Percentiles rank a stretch among this genome's conserved stretches.
These are phyloP conservation scores for Solioccasus polychromus DNA, from an alignment of 768 basidiomycete species.

Conservation along the genomic window DNA sequence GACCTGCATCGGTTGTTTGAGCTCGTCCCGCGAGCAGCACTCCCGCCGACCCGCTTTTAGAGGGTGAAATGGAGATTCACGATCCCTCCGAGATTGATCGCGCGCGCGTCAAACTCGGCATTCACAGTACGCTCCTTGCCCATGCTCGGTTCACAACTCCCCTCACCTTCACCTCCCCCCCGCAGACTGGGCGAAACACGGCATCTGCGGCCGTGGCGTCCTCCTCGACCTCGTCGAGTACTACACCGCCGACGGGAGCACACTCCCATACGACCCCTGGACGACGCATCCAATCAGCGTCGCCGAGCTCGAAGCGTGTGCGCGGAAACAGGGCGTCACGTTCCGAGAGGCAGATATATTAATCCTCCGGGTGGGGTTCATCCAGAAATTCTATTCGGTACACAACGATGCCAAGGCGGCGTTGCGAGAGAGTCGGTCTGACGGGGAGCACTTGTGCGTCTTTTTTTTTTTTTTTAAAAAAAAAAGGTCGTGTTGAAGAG, in stretches of 20 bases:
- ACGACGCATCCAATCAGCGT: conserved; percentile 49
- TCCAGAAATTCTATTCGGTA: conserved; percentile 47
- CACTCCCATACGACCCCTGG: conserved; percentile 66
- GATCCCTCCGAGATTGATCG: conserved; percentile 50
- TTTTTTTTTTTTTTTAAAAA: neutral
- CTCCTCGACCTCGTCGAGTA: conserved; percentile 60
- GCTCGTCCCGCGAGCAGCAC: conserved; percentile 44
- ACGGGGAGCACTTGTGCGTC: conserved; percentile 51
- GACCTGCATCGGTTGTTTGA: too few species aligned
- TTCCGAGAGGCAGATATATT: conserved; percentile 62
- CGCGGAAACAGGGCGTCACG: conserved; percentile 52
- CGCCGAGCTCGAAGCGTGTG: conserved; percentile 56
- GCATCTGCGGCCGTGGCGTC: conserved; percentile 67
- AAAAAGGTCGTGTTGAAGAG: too few species aligned
- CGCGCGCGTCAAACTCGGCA: conserved; percentile 50
- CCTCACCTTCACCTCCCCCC: too few species aligned
- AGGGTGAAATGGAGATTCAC: conserved; percentile 45
- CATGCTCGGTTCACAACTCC: too few species aligned
- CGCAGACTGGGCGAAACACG: conserved; percentile 67
- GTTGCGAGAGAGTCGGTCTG: conserved; percentile 33
- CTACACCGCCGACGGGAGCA: conserved; percentile 38
- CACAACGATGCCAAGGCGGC: conserved; percentile 44
- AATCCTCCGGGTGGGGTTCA: conserved; percentile 60
- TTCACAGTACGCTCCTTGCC: conserved; percentile 73
- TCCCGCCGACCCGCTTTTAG: conserved; percentile 39